Base-by-base conservation (phyloP, 139 green algal species). In the Edaphochlamys debaryana region DNA sequence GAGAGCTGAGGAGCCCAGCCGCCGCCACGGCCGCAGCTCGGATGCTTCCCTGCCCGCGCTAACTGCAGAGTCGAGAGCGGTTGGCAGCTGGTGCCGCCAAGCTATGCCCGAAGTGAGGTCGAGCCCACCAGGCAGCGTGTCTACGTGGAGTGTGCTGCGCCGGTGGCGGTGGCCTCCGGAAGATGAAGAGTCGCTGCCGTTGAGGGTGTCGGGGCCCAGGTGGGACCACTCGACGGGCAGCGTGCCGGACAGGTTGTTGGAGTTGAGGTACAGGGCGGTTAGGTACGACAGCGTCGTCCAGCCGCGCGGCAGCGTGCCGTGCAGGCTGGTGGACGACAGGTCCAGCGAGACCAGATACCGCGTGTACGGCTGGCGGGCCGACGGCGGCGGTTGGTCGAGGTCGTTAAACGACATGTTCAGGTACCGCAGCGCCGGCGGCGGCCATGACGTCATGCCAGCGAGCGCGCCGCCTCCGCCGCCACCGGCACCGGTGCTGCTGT, bases 251-350 rank as follows among this genome's bases (percentile, higher is more conserved):
- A 72, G 36, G 4, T 11, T n/a, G 25, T 75, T 56, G 23, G 1
- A 3, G 25, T 1, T 27, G 34, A 75, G 40, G 20, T 34, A 6
- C 34, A 76, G 73, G 29, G 63, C 37, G 9, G 63, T 70, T 9
- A 88, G 68, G 20, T 42, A 56, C 38, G 75, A 36, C 36, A 88
- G 58, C 8, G 27, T 13, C 19, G 40, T 72, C 63, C 64, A 87
- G 19, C 36, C 42, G 37, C 52, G 52, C 22, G 84, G 76, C 60
- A 88, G 84, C 5, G 0, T 23, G 37, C 76, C 76, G 20, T 37
- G 41, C 56, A 81, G 40, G 23, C 52, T n/a, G 38, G 37, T 73
- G 40, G 13, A 37, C 9, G 58, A 58, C 36, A 80, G 68, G 36
- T 68, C 77, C 79, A 86, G 69, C 23, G 41, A 41, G n/a, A 66